Conservation (phyloP, 257 asterid species). For the Euphrasia confusa region DNA sequence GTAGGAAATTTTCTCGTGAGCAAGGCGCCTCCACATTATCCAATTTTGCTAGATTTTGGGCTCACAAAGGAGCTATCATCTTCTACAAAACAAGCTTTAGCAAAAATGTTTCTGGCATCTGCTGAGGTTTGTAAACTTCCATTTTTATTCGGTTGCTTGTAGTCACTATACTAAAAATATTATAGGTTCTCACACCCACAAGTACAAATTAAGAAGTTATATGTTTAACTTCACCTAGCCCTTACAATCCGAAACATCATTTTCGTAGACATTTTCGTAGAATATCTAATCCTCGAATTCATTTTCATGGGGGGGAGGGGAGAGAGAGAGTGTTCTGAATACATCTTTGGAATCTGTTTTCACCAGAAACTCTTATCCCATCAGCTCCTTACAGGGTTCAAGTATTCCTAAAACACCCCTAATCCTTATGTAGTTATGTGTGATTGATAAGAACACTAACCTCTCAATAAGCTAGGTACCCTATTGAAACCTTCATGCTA, state of each 20-base stretch:
- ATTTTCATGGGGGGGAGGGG: neutral
- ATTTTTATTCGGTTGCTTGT: constrained; percentile 17
- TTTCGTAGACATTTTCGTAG: neutral
- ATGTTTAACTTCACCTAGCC: constrained; percentile 19
- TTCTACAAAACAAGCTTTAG: constrained; percentile 76
- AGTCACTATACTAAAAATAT: constrained; percentile 4
- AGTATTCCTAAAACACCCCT: too few relatives aligned
- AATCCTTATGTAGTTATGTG: too few relatives aligned
- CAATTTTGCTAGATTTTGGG: constrained; percentile 92
- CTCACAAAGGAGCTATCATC: constrained; percentile 79
- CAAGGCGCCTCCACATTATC: constrained; percentile 88
- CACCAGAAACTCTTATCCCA: neutral
- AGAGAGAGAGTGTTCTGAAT: neutral
- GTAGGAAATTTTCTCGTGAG: constrained; percentile 96
- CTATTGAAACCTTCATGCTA: neutral
- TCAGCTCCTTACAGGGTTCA: constrained; percentile 7
- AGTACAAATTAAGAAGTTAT: constrained; percentile 6
- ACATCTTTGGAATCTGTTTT: neutral
- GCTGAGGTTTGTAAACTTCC: constrained; percentile 69
- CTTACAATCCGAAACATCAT: constrained; percentile 13
- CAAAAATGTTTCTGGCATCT: constrained; percentile 95
- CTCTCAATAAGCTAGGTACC: constrained; percentile 1
- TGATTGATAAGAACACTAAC: too few relatives aligned
- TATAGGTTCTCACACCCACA: constrained; percentile 2
- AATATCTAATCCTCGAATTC: constrained; percentile 3